phyloP scores from a whole-genome alignment of 805 yeast species.

The Diddensiella transvaalensis region DNA sequence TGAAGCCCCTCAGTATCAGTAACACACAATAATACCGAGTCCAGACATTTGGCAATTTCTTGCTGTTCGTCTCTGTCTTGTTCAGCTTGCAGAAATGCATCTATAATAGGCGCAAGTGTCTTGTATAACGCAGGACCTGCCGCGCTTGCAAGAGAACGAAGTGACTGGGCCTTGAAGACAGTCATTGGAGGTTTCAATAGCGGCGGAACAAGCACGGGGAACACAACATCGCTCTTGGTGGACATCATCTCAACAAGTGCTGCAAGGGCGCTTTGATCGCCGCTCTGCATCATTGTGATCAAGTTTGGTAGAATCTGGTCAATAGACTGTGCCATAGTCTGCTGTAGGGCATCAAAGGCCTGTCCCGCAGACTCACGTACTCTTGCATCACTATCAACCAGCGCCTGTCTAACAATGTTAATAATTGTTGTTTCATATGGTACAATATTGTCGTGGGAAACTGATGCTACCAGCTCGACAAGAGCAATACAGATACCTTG shows the following conservation, averaged over 20 bases:
- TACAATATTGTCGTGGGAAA: slow-evolving; percentile 54
- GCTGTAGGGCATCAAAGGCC: slow-evolving; percentile 86
- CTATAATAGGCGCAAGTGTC: slow-evolving; percentile 69
- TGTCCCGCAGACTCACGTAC: slow-evolving; percentile 91
- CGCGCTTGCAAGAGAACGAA: slow-evolving; percentile 82
- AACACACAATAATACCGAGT: slow-evolving; percentile 66
- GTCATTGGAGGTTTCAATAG: slow-evolving; percentile 79
- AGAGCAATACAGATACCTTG: slow-evolving; percentile 97
- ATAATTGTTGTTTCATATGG: slow-evolving; percentile 69
- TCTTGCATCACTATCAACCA: slow-evolving; percentile 64
- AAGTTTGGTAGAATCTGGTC: slow-evolving; percentile 86
- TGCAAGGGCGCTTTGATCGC: slow-evolving; percentile 62
- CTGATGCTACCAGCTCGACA: slow-evolving; percentile 76
- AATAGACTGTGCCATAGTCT: slow-evolving; percentile 69
- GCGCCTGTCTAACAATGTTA: slow-evolving; percentile 69
- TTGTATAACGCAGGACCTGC: slow-evolving; percentile 80
- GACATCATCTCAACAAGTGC: slow-evolving; percentile 93
- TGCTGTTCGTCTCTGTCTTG: slow-evolving; percentile 33
- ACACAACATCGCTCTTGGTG: slow-evolving; percentile 80
- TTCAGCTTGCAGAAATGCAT: slow-evolving; percentile 60
- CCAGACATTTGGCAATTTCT: slow-evolving; percentile 54
- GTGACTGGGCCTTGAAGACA: slow-evolving; percentile 77
- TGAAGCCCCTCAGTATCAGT: slow-evolving; percentile 77
- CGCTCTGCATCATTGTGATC: slow-evolving; percentile 58
- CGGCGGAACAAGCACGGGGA: slow-evolving; percentile 90